A percentile compares a stretch with the other conserved stretches of the same genome.
phyloP scores from a whole-genome alignment of 148 eudicot genomes.

The Heliamphora exappendiculata region DNA sequence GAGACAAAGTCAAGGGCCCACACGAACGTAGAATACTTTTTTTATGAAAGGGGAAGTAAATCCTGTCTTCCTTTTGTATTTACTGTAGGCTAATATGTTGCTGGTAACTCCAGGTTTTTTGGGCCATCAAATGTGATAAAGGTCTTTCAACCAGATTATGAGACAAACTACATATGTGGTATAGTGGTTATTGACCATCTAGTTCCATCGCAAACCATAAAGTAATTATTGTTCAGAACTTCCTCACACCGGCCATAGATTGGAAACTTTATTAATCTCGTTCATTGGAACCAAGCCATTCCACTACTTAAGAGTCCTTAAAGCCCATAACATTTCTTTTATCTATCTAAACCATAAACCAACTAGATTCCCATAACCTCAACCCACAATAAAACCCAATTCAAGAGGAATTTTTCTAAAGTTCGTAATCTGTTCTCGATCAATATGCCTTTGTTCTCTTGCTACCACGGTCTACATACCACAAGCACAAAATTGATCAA shows the following conservation, averaged over 20 bases:
- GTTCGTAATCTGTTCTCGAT: background rate
- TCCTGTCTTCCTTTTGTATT: slow-evolving; percentile 1
- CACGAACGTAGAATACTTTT: background rate
- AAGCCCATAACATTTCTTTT: background rate
- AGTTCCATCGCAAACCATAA: background rate
- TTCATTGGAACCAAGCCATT: background rate
- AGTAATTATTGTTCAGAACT: background rate
- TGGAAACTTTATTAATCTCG: background rate
- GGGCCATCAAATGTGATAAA: background rate
- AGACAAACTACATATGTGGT: background rate
- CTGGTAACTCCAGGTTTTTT: background rate
- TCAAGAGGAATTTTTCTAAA: background rate
- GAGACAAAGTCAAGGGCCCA: background rate
- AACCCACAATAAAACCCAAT: background rate
- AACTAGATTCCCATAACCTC: slow-evolving; percentile 4
- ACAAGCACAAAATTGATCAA: slow-evolving; percentile 4
- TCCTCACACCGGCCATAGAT: background rate
- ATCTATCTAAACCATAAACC: background rate
- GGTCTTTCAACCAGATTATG: background rate
- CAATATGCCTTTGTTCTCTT: background rate
- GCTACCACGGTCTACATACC: background rate
- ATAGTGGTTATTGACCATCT: background rate
- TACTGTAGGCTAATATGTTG: background rate
- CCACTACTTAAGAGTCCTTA: background rate
- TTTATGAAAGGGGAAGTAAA: background rate